Conservation (phyloP, 1,284 basidiomycete genomes). For the Abortiporus biennis region DNA sequence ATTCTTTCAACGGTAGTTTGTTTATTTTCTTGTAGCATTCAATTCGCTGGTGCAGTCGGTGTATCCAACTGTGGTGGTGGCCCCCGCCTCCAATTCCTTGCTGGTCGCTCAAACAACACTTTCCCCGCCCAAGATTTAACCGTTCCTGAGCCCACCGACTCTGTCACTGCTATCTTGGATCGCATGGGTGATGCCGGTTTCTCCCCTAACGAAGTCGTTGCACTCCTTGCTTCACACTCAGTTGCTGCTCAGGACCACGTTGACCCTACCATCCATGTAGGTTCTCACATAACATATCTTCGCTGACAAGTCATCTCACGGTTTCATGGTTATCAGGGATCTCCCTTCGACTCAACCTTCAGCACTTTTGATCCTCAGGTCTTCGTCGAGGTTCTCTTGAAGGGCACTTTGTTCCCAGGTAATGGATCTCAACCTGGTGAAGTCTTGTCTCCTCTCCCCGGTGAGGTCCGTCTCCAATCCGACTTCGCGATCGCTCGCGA, state of each 20-base stretch:
- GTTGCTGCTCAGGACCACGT: conserved; percentile 4
- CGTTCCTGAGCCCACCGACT: conserved; percentile 2
- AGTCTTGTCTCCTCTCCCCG: conserved; percentile 1
- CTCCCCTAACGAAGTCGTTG: conserved; percentile 1
- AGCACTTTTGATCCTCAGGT: conserved; percentile 3
- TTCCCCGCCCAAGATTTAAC: conserved; percentile 2
- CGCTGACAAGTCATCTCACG: background rate
- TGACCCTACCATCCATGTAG: conserved; percentile 1
- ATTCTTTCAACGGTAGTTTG: background rate
- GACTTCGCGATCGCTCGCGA: conserved; percentile 3
- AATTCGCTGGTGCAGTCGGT: conserved; percentile 7
- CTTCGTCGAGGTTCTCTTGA: conserved; percentile 5
- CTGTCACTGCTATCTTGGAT: conserved; percentile 2
- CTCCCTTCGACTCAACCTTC: conserved; percentile 4
- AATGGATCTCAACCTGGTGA: background rate
- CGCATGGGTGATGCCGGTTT: conserved; percentile 7
- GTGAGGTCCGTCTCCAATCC: conserved; percentile 4
- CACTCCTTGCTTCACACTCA: background rate
- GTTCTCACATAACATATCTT: background rate
- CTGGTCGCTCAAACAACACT: conserved; percentile 4
- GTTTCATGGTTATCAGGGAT: background rate
- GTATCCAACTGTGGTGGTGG: conserved; percentile 4
- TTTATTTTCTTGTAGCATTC: conserved; percentile 1
- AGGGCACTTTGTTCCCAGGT: conserved; percentile 1
- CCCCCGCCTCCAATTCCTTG: conserved; percentile 4